Percentiles rank a stretch among this genome's conserved stretches.
These are phyloP conservation scores for Castanopsis chinensis DNA, from an alignment of 306 rosid species.

Conservation along the genomic window DNA sequence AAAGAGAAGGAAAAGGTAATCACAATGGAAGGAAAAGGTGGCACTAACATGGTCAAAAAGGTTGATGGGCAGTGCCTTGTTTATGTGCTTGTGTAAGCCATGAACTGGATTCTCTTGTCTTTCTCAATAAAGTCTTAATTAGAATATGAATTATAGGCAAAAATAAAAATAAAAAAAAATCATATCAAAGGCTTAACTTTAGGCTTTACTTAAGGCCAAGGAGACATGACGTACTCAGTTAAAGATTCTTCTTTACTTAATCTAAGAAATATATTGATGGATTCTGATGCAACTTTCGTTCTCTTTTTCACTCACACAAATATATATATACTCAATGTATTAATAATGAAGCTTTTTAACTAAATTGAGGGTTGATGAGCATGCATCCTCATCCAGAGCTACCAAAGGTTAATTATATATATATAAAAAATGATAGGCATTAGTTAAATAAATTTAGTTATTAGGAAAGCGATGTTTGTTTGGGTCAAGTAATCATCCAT, in stretches of 20 bases:
- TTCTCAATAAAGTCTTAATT: constrained; percentile 36
- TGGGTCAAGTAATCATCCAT: too few species aligned
- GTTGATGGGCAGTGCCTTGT: constrained; percentile 10
- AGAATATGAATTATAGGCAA: constrained; percentile 5
- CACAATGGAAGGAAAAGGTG: constrained; percentile 18
- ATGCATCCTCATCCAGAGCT: constrained; percentile 12
- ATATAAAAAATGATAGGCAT: too few species aligned
- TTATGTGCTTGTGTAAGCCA: constrained; percentile 42
- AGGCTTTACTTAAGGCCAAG: constrained; percentile 49
- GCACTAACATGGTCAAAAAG: constrained; percentile 75
- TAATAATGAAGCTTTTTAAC: constrained; percentile 7
- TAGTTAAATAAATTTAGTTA: not conserved
- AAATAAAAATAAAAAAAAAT: too few species aligned
- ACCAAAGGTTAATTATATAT: constrained; percentile 17
- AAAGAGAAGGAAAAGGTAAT: constrained; percentile 6
- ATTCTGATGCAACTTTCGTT: constrained; percentile 52
- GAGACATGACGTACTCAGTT: constrained; percentile 42
- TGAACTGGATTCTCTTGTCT: constrained; percentile 69
- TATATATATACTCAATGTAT: not conserved
- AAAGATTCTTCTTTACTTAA: constrained; percentile 54
- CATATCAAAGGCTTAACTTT: constrained; percentile 37
- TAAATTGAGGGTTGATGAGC: not conserved
- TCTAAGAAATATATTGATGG: constrained; percentile 33
- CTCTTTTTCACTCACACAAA: constrained; percentile 10
- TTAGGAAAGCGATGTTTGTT: not conserved